These are phyloP conservation scores for Monotropa hypopitys DNA, from an alignment of 179 eudicot genomes.

Conservation along the genomic window DNA sequence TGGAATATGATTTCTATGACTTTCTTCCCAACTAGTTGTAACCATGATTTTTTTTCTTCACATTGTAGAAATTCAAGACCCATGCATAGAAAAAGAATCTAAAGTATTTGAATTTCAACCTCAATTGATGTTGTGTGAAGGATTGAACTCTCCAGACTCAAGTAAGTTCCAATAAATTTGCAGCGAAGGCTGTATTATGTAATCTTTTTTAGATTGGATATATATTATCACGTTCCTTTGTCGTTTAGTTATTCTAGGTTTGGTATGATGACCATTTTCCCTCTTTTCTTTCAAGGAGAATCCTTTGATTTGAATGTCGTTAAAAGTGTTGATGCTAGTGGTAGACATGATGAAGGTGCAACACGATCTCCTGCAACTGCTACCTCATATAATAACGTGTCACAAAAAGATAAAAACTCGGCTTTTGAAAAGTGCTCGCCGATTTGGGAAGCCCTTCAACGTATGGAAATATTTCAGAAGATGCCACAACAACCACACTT, in stretches of 20 bases:
- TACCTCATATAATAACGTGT: neutral
- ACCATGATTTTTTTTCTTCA: neutral
- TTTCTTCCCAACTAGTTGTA: too few relatives aligned
- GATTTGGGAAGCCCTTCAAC: constrained; percentile 33
- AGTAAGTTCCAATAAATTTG: neutral
- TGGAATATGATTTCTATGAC: neutral
- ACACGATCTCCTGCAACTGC: constrained; percentile 19
- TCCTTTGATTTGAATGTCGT: constrained; percentile 11
- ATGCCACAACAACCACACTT: constrained; percentile 48
- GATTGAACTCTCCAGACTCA: neutral
- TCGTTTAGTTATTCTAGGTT: neutral
- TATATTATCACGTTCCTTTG: neutral
- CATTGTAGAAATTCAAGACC: neutral
- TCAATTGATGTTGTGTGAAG: neutral
- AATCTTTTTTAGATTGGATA: neutral
- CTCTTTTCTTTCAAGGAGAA: constrained; percentile 6
- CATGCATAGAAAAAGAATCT: neutral
- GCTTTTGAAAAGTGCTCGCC: constrained; percentile 34
- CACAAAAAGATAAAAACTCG: constrained; percentile 5
- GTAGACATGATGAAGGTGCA: constrained; percentile 1
- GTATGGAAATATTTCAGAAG: constrained; percentile 38
- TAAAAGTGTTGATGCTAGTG: constrained; percentile 8
- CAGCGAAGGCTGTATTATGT: neutral
- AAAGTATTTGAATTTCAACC: neutral
- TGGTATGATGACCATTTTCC: neutral